Conservation (phyloP, 148 eudicot genomes). For the Suaeda aralocaspica region DNA sequence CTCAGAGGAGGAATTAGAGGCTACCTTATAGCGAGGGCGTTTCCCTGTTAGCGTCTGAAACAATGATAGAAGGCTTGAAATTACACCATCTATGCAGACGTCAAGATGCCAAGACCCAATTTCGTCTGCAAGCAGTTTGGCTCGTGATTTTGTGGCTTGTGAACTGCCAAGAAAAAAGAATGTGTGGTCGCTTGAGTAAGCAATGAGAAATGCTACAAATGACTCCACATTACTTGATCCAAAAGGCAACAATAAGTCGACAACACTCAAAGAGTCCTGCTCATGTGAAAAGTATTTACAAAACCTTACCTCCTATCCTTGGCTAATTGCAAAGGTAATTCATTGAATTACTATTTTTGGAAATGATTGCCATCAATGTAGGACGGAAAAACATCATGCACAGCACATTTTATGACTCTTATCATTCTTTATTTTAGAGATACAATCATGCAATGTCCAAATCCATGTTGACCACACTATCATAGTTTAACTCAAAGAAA, state of each 20-base stretch:
- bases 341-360: neutral
- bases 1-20: neutral
- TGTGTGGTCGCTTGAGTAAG: no score
- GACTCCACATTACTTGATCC: neutral
- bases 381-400: neutral
- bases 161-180: slow-evolving; percentile 64
- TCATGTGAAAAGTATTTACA: neutral
- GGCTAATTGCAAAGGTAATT: neutral
- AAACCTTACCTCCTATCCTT: neutral
- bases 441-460: neutral
- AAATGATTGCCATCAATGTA: neutral
- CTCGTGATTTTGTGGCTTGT: slow-evolving; percentile 69
- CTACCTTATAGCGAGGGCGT: slow-evolving; percentile 84
- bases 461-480: neutral
- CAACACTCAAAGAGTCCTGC: no score
- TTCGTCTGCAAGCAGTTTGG: slow-evolving; percentile 76
- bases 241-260: neutral
- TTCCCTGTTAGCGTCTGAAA: slow-evolving; percentile 89
- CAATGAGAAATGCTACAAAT: neutral
- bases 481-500: neutral
- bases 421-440: no score
- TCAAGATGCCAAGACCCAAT: slow-evolving; percentile 96
- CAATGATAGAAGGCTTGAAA: slow-evolving; percentile 71
- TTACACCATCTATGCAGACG: slow-evolving; percentile 73
- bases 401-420: no score